Conservation (phyloP, 2,329 filamentous ascomycete species). For the Juglanconis oblonga region DNA sequence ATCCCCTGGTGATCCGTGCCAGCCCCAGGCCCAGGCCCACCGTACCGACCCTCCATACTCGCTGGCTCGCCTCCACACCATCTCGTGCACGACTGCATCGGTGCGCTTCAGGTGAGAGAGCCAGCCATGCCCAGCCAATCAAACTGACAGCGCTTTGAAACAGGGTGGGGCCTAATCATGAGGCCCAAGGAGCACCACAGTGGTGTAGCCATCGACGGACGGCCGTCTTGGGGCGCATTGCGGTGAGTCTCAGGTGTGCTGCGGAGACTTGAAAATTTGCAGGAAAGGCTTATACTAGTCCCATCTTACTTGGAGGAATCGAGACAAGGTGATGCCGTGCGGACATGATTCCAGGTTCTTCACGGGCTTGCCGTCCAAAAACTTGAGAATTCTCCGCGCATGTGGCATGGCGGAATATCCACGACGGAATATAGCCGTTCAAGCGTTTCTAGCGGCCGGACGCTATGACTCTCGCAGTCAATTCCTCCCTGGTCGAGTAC, state of each 20-base stretch:
- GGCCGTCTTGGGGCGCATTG: neutral
- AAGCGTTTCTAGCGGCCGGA: neutral
- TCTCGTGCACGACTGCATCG: neutral
- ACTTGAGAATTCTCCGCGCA: too few species aligned
- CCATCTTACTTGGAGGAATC: too few species aligned
- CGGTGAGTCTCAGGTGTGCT: conserved; percentile 10
- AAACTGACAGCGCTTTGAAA: conserved; percentile 3
- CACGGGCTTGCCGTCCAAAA: too few species aligned
- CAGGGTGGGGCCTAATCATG: neutral
- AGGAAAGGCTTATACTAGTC: neutral
- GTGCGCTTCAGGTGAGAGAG: conserved; percentile 11
- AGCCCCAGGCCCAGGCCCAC: neutral
- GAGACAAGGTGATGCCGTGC: neutral
- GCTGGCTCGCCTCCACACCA: neutral
- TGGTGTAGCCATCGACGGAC: neutral
- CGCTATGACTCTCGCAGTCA: neutral
- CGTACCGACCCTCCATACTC: neutral
- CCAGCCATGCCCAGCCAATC: neutral
- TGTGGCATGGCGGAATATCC: neutral
- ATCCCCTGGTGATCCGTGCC: neutral
- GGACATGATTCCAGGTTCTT: too few species aligned
- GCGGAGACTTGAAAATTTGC: neutral
- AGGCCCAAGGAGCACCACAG: neutral
- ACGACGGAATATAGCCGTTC: neutral
- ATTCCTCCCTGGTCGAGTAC: neutral